phyloP scores from a whole-genome alignment of 2,329 filamentous ascomycete species.

The Phyllosticta citrichinensis region DNA sequence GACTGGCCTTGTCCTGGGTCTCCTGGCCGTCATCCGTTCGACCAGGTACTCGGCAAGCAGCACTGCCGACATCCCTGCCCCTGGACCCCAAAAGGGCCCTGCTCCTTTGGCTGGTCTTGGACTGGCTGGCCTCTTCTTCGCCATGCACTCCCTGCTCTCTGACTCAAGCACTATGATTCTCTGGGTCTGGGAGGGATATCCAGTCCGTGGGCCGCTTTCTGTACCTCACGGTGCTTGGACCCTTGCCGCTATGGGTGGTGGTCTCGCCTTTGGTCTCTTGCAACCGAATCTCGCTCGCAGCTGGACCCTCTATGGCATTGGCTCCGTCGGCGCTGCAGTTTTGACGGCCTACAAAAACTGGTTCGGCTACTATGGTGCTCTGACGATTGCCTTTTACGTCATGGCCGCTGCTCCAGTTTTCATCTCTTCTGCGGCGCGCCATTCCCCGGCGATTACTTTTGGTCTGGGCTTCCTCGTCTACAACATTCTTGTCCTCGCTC shows the following conservation, averaged over 20 bases:
- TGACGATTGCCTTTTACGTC: conserved; percentile 66
- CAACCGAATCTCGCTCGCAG: conserved; percentile 60
- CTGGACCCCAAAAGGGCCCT: conserved; percentile 55
- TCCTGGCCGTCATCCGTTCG: conserved; percentile 66
- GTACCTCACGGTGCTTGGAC: conserved; percentile 86
- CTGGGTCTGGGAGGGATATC: conserved; percentile 97
- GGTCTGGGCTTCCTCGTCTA: conserved; percentile 84
- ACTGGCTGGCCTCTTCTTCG: conserved; percentile 76
- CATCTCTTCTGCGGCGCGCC: conserved; percentile 64
- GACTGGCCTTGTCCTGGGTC: conserved; percentile 62
- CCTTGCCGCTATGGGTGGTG: conserved; percentile 74
- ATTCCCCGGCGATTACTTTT: conserved; percentile 70
- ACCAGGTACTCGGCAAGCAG: conserved; percentile 52
- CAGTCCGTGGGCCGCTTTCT: conserved; percentile 75
- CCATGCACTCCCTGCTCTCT: conserved; percentile 81
- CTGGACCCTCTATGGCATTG: conserved; percentile 71
- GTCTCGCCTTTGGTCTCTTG: conserved; percentile 66
- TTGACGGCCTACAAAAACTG: conserved; percentile 72
- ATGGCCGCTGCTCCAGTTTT: conserved; percentile 70
- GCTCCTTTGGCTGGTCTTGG: conserved; percentile 64
- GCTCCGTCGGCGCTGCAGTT: conserved; percentile 67
- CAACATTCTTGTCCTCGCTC: conserved; percentile 91
- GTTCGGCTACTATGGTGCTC: conserved; percentile 78
- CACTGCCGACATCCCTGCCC: conserved; percentile 36
- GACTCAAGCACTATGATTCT: conserved; percentile 98